Base-by-base conservation (phyloP, 768 basidiomycete species). In the Coprinopsis strossmayeri region DNA sequence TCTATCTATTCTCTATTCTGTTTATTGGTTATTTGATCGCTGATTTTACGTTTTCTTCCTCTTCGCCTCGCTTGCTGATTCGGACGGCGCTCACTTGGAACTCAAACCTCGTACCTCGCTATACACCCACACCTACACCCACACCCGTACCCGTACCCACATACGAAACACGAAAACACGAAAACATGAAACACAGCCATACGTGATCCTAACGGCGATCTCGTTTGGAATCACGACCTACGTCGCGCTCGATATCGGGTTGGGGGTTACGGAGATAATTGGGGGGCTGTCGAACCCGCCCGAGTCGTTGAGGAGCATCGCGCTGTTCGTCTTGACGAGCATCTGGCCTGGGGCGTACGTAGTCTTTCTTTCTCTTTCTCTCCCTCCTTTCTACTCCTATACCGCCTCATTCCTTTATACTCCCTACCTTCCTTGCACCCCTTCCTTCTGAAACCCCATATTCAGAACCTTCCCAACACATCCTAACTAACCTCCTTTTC, bases 161-260 rank as follows among this genome's bases (percentile, higher is more conserved):
- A n/a, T n/a, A n/a, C n/a, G n/a, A n/a, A n/a, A n/a, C n/a, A n/a
- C n/a, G n/a, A n/a, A n/a, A n/a, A n/a, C n/a, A n/a, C n/a, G n/a
- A n/a, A n/a, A n/a, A n/a, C n/a, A n/a, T n/a, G n/a, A n/a, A n/a
- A n/a, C 26, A 35, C 46, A 27, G 87, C 89, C 90, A 2, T 78
- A 84, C 55, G 69, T 66, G 51, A 67, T 82, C 45, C 61, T 90
- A 55, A 55, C 73, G 0, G 3, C 77, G 23, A 69, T 77, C 11
- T 73, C 90, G 54, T 85, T 93, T 60, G 79, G 71, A 4, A 77
- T 80, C 2, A 87, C 89, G 0, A 74, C 78, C 3, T 97, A 95
- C 37, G 25, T 98, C 62, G 77, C 85, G 0, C 77, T 96, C 54
- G 94, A 98, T 60, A 77, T 84, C 34, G 88, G 73, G 0, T 68